Evolutionary conservation across 2,329 filamentous ascomycete species (phyloP), one percentile per base, ranked within the genome.

Genomic region (Claviceps pazoutovae): DNA sequence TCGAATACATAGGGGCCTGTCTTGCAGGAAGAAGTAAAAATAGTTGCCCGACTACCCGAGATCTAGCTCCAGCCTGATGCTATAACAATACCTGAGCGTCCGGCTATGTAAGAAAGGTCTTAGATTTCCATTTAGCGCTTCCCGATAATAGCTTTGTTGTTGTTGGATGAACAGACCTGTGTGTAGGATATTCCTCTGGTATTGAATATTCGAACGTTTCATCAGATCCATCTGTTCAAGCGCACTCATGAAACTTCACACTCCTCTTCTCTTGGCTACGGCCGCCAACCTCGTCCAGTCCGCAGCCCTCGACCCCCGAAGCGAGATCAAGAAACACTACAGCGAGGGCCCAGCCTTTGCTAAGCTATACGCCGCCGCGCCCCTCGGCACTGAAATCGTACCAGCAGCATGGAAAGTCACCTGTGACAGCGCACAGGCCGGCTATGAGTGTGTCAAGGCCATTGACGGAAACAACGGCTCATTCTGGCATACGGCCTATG

Each of bases 381-480:
- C 53, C 14, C 8, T 53, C 14, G 57, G 56, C 16, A 46, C 46
- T 6, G 21, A 43, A 11, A 41, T 59, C 30, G 42, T 43, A 39
- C 42, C 52, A 8, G 19, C 48, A 1, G 56, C 54, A 6, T 66
- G 63, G 62, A 60, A 50, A 1, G 63, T 59, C 9, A 58, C 59
- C 2, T 62, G 62, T 44, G 62, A 65, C 53, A 63, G 60, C 23
- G 52, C 46, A 37, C 51, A 65, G 50, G 39, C 57, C 1, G 62
- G 61, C 23, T 58, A 61, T 41, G 59, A 64, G 48, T 60, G 62
- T 39, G 48, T n/a, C 17, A 63, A 61, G 17, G 60, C 59, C 21
- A 60, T 54, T 37, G 64, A 65, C 37, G 60, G 60, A 5, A 57
- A 64, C 52, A 56, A 57, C n/a, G 53, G 30, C 42, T 64, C 60